Evolutionary conservation across 73 alveolate genomes (phyloP).

Genomic region (Paramecium primaurelia): DNA sequence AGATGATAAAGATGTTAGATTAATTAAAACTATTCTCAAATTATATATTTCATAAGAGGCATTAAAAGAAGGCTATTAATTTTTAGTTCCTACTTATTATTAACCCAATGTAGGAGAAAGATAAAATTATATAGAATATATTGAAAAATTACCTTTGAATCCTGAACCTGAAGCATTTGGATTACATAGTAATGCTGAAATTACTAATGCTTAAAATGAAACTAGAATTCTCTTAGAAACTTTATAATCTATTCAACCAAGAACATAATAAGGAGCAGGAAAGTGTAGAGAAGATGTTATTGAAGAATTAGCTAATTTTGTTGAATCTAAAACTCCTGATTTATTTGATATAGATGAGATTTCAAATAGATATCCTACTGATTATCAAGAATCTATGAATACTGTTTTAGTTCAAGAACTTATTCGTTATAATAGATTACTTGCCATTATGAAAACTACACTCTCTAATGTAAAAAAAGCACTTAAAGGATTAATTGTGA

Average conservation of each 20-base stretch:
- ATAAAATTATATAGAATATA: slow-evolving; percentile 96
- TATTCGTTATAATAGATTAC: slow-evolving; percentile 89
- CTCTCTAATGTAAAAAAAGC: slow-evolving; percentile 91
- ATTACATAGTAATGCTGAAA: slow-evolving; percentile 99
- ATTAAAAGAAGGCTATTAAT: slow-evolving; percentile 76
- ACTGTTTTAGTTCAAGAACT: slow-evolving; percentile 97
- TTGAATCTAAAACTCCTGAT: slow-evolving; percentile 89
- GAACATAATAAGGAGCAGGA: slow-evolving; percentile 94
- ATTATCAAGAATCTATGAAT: slow-evolving; percentile 98
- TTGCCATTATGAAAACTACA: slow-evolving; percentile 86
- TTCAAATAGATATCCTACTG: slow-evolving; percentile 93
- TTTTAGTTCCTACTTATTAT: slow-evolving; percentile 71
- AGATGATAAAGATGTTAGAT: slow-evolving; percentile 91
- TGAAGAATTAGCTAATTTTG: slow-evolving; percentile 82
- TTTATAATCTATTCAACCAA: slow-evolving; percentile 92
- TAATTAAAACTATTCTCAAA: slow-evolving; percentile 92
- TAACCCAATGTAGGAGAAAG: slow-evolving; percentile 95
- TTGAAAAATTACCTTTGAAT: slow-evolving; percentile 93
- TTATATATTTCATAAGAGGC: slow-evolving; percentile 94
- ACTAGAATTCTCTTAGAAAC: slow-evolving; percentile 91
- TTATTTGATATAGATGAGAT: slow-evolving; percentile 96
- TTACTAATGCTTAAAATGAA: slow-evolving; percentile 96
- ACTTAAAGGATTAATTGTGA: slow-evolving; percentile 95
- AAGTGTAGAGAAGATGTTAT: slow-evolving; percentile 93
- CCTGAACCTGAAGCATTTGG: slow-evolving; percentile 99